A percentile compares a stretch with the other conserved stretches of the same genome.
These are phyloP conservation scores for Tubosaeta sp. DNA, from an alignment of 768 basidiomycete genomes.

Conservation along the genomic window DNA sequence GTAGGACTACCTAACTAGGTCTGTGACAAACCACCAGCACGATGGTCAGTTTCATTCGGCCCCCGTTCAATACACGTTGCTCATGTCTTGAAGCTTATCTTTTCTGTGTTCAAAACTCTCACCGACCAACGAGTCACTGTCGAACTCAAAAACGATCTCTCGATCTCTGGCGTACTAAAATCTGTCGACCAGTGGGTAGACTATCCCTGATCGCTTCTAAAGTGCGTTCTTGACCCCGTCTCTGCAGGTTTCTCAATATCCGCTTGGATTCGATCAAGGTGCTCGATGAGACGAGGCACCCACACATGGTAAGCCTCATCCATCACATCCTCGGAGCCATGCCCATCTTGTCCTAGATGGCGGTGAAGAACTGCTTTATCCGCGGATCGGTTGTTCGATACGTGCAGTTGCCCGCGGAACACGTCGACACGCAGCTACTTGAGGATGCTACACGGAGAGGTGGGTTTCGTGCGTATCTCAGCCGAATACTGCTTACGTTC, in stretches of 20 bases:
- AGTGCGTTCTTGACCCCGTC: background rate
- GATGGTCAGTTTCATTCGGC: slow-evolving; percentile 22
- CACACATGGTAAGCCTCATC: slow-evolving; percentile 78
- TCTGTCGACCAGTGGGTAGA: slow-evolving; percentile 91
- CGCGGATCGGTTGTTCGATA: slow-evolving; percentile 98
- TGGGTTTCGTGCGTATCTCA: slow-evolving; percentile 30
- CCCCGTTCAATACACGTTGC: background rate
- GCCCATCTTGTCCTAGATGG: slow-evolving; percentile 59
- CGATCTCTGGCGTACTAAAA: slow-evolving; percentile 92
- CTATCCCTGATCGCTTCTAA: background rate
- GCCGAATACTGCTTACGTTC: slow-evolving; percentile 1
- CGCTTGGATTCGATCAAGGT: slow-evolving; percentile 92
- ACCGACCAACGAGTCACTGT: slow-evolving; percentile 97
- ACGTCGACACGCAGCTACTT: slow-evolving; percentile 90
- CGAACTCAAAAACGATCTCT: slow-evolving; percentile 98
- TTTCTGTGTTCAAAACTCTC: slow-evolving; percentile 98
- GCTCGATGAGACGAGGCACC: slow-evolving; percentile 87
- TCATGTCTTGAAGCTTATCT: slow-evolving; percentile 59
- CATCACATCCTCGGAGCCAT: background rate
- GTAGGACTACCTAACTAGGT: too few species aligned
- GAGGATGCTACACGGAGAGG: slow-evolving; percentile 98
- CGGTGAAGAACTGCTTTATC: slow-evolving; percentile 98
- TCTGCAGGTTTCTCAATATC: slow-evolving; percentile 85
- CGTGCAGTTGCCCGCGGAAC: slow-evolving; percentile 87
- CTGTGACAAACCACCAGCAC: slow-evolving; percentile 4